phyloP scores from a whole-genome alignment of 2,329 filamentous ascomycete species.

The Xylariaceae sp. region DNA sequence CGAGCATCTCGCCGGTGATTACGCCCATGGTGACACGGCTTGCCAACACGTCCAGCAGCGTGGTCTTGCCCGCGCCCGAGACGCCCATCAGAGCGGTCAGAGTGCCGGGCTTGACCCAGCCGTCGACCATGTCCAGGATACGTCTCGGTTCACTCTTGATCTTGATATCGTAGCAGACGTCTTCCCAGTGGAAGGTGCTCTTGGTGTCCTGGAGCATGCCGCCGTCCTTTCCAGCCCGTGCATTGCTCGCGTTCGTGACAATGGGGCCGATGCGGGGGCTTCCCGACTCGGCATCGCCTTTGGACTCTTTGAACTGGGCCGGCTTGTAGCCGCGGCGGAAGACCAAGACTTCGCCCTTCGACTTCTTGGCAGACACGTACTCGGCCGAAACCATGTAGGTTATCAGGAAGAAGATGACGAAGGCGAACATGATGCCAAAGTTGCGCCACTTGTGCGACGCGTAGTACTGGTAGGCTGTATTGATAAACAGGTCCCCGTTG shows the following conservation, averaged over 20 bases:
- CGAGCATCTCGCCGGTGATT: slow-evolving; percentile 73
- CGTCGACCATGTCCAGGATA: slow-evolving; percentile 79
- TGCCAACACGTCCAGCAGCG: slow-evolving; percentile 77
- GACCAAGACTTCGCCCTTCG: slow-evolving; percentile 68
- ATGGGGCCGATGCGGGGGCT: slow-evolving; percentile 43
- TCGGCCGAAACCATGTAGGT: slow-evolving; percentile 60
- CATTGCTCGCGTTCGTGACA: slow-evolving; percentile 37
- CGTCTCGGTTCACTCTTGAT: slow-evolving; percentile 70
- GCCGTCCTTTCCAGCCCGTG: slow-evolving; percentile 35
- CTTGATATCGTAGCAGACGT: slow-evolving; percentile 70
- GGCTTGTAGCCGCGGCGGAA: slow-evolving; percentile 64
- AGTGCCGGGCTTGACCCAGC: slow-evolving; percentile 90
- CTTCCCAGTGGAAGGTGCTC: slow-evolving; percentile 77
- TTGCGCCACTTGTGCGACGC: slow-evolving; percentile 60
- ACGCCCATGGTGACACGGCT: slow-evolving; percentile 84
- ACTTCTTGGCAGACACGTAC: slow-evolving; percentile 57
- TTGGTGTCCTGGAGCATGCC: slow-evolving; percentile 49
- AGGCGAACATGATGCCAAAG: slow-evolving; percentile 60
- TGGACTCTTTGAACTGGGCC: slow-evolving; percentile 50
- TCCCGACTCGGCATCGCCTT: slow-evolving; percentile 51
- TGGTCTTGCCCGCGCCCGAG: slow-evolving; percentile 90
- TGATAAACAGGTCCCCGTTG: slow-evolving; percentile 51
- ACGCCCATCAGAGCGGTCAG: slow-evolving; percentile 87
- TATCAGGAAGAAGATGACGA: slow-evolving; percentile 53
- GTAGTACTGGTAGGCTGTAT: slow-evolving; percentile 48